A percentile compares a stretch with the other conserved stretches of the same genome.
Evolutionary conservation across 306 rosid species (phyloP).

Genomic region (Vicia sativa): DNA sequence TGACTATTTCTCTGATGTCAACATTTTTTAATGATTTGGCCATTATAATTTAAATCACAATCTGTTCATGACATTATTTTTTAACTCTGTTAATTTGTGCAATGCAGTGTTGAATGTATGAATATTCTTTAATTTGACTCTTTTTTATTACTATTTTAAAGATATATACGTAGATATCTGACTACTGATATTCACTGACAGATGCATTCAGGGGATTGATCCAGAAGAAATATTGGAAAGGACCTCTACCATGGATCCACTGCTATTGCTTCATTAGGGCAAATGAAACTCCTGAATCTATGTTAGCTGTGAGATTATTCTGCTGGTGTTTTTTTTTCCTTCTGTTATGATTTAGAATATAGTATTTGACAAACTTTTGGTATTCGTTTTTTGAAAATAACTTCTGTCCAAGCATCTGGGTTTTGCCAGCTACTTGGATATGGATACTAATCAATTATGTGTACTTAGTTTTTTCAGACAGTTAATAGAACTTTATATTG

Average conservation of each 20-base stretch:
- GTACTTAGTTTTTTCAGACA: constrained; percentile 4
- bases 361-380: constrained; percentile 7
- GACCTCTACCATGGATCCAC: constrained; percentile 82
- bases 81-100: constrained; percentile 17
- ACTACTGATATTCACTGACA: constrained; percentile 39
- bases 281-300: constrained; percentile 66
- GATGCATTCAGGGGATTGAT: constrained; percentile 75
- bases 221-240: constrained; percentile 73
- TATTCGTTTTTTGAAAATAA: background rate
- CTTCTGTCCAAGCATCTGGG: constrained; percentile 14
- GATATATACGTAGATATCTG: constrained; percentile 29
- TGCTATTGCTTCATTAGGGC: constrained; percentile 94
- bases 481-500: constrained; percentile 35
- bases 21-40: constrained; percentile 9
- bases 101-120: constrained; percentile 12
- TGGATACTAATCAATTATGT: constrained; percentile 9
- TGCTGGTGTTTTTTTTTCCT: background rate
- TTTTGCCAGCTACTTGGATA: constrained; percentile 18
- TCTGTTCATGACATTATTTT: constrained; percentile 20
- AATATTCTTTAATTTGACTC: background rate
- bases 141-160: constrained; percentile 28
- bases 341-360: constrained; percentile 6
- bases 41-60: constrained; percentile 32
- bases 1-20: constrained; percentile 11
- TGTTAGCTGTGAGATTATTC: constrained; percentile 66